Conservation (phyloP, 1,139 yeast genomes). For the Blastobotrys ciferrii region DNA sequence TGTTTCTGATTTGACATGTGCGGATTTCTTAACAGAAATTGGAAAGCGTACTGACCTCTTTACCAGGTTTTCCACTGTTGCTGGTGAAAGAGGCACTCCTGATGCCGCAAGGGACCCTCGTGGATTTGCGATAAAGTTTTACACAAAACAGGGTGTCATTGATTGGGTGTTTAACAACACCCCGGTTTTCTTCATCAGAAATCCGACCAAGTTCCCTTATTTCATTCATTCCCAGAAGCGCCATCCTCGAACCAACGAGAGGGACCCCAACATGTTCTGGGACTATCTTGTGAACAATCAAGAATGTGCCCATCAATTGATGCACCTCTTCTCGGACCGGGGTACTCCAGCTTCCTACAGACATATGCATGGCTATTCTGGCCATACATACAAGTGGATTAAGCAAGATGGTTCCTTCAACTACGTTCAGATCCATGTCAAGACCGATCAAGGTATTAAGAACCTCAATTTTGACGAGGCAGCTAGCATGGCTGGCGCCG, state of each 20-base stretch:
- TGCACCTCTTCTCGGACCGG: constrained; percentile 62
- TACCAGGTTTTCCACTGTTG: constrained; percentile 81
- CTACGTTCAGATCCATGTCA: constrained; percentile 64
- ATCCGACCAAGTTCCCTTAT: constrained; percentile 81
- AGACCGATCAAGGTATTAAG: constrained; percentile 59
- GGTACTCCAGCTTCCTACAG: constrained; percentile 66
- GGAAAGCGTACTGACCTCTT: constrained; percentile 73
- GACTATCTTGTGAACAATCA: constrained; percentile 61
- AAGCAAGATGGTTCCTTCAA: constrained; percentile 59
- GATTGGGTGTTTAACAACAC: constrained; percentile 88
- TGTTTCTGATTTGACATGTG: constrained; percentile 65
- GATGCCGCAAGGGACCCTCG: constrained; percentile 87
- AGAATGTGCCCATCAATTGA: constrained; percentile 60
- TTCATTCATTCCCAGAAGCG: constrained; percentile 83
- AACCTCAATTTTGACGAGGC: constrained; percentile 56
- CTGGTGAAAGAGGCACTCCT: constrained; percentile 79
- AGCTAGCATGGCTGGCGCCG: constrained; percentile 49
- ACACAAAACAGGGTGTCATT: constrained; percentile 81
- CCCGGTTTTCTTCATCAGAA: constrained; percentile 79
- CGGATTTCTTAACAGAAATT: constrained; percentile 63
- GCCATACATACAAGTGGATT: constrained; percentile 68
- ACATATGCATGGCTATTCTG: constrained; percentile 69
- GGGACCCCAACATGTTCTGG: constrained; percentile 68
- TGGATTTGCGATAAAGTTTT: constrained; percentile 76
- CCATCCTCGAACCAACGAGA: constrained; percentile 75